These are phyloP conservation scores for Fonsecaea monophora DNA, from an alignment of 2,329 filamentous ascomycete species.

Conservation along the genomic window DNA sequence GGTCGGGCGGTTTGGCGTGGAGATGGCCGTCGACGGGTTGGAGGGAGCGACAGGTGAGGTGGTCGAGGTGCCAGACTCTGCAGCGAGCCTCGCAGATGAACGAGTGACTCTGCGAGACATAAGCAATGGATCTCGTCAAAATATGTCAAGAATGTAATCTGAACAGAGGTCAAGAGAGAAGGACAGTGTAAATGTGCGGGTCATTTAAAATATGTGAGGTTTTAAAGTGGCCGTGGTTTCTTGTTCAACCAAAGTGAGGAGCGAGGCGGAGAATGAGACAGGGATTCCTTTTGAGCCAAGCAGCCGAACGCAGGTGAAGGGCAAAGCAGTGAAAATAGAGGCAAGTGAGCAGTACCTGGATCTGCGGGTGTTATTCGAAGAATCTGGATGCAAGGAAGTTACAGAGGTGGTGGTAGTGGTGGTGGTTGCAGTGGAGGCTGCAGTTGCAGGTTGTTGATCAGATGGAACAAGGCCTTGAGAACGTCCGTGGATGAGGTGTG, in stretches of 20 bases:
- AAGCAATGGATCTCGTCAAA: constrained; percentile 62
- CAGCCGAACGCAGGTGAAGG: constrained; percentile 24
- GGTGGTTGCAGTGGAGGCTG: constrained; percentile 7
- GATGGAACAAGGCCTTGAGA: constrained; percentile 44
- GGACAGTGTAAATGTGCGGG: constrained; percentile 17
- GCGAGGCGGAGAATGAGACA: constrained; percentile 20
- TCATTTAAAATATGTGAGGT: constrained; percentile 18
- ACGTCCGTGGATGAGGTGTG: constrained; percentile 34
- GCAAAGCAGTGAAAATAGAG: constrained; percentile 26
- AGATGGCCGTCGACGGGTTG: constrained; percentile 10
- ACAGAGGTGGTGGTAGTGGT: background rate
- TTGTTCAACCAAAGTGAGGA: constrained; percentile 15
- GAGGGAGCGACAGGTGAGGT: constrained; percentile 43
- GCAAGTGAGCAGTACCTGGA: constrained; percentile 31
- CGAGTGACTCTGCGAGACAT: constrained; percentile 98
- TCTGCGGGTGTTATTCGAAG: constrained; percentile 39
- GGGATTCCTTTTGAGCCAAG: constrained; percentile 24
- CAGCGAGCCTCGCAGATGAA: constrained; percentile 89
- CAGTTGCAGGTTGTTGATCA: constrained; percentile 35
- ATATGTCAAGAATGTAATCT: constrained; percentile 21
- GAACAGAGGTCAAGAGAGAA: constrained; percentile 17
- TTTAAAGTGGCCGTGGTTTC: constrained; percentile 11
- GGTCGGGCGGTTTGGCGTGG: constrained; percentile 47
- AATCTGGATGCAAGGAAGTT: constrained; percentile 43
- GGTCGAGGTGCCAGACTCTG: constrained; percentile 59